Evolutionary conservation across 2,329 filamentous ascomycete species (phyloP), one percentile per base, ranked within the genome.

Genomic region (Graphiopsis chlorocephala): DNA sequence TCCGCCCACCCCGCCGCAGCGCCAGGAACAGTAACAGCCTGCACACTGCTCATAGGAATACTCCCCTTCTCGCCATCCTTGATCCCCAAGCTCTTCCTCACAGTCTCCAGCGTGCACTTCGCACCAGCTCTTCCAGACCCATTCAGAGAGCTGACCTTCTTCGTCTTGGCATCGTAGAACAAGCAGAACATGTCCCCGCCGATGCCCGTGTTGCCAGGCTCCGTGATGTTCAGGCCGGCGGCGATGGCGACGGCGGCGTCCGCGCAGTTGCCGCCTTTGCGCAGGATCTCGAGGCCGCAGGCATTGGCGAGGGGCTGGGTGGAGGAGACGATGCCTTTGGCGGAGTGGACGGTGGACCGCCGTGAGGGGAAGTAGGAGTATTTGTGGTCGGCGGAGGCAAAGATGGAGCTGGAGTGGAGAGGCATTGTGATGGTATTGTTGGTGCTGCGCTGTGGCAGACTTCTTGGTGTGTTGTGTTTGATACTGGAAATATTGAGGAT

Each of bases 101-200:
- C 84, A 33, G 82, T 83, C 61, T 92, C 88, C 0, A 96, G 82
- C 0, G 88, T 90, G 68, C 81, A 87, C 42, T 89, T 87, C 60
- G 79, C 83, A 4, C 91, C 88, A 3, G 92, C 87, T 29, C 95
- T 88, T n/a, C 95, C 95, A 1, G 93, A 97, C 23, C 93, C 95
- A 77, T 99, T 99, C 77, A 98, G 81, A 11, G 93, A 91, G 63
- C 88, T 89, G 10, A 98, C 89, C 68, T 90, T 90, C 74, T 90
- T 90, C 0, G 89, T 91, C 71, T 89, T 86, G 48, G 92, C 92
- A 75, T 96, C 86, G 81, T 94, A 98, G 83, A 87, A 97, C 38
- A 98, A 86, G 77, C 93, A 93, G 80, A 98, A 99, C 88, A 97
- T 93, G 79, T 99, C 95, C 68, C 95, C 95, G 64, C 95, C 95